These are phyloP conservation scores for Bipolaris zeicola DNA, from an alignment of 2,329 filamentous ascomycete genomes.

Conservation along the genomic window DNA sequence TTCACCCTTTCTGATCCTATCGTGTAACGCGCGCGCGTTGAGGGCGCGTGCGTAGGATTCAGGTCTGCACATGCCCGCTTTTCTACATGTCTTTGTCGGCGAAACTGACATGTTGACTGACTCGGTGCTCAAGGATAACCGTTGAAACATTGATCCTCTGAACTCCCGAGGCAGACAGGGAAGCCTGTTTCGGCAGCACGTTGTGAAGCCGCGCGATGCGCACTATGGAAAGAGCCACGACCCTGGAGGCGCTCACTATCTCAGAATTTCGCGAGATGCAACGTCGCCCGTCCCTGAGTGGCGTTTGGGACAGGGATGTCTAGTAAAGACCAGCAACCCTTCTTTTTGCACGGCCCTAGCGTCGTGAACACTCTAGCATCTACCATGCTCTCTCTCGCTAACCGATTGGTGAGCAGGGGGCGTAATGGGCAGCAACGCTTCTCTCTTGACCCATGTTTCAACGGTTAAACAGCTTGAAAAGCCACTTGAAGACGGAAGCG, in stretches of 20 bases:
- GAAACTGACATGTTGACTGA: constrained; percentile 13
- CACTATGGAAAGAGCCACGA: constrained; percentile 13
- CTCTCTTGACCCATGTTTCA: constrained; percentile 10
- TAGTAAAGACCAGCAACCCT: constrained; percentile 1
- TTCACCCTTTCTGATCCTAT: constrained; percentile 18
- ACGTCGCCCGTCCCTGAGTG: constrained; percentile 13
- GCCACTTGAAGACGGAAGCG: constrained; percentile 5
- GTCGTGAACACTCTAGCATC: constrained; percentile 16
- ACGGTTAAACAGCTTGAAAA: constrained; percentile 10
- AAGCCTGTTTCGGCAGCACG: constrained; percentile 10
- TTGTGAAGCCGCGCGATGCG: constrained; percentile 13
- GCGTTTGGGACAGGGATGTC: constrained; percentile 9
- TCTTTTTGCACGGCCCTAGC: constrained; percentile 9
- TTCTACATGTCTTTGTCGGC: constrained; percentile 5
- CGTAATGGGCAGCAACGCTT: constrained; percentile 12
- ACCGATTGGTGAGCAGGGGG: constrained; percentile 12
- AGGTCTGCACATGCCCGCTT: constrained; percentile 13
- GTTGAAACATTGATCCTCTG: constrained; percentile 28
- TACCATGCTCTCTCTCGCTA: constrained; percentile 15
- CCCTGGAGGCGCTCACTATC: constrained; percentile 11
- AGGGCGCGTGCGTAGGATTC: constrained; percentile 26
- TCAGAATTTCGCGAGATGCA: constrained; percentile 10
- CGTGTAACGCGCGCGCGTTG: constrained; percentile 29
- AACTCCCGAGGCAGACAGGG: constrained; percentile 5
- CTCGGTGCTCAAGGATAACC: constrained; percentile 23